Evolutionary conservation across 2,329 filamentous ascomycete species (phyloP).

Genomic region (Pseudohalonectria lignicola): DNA sequence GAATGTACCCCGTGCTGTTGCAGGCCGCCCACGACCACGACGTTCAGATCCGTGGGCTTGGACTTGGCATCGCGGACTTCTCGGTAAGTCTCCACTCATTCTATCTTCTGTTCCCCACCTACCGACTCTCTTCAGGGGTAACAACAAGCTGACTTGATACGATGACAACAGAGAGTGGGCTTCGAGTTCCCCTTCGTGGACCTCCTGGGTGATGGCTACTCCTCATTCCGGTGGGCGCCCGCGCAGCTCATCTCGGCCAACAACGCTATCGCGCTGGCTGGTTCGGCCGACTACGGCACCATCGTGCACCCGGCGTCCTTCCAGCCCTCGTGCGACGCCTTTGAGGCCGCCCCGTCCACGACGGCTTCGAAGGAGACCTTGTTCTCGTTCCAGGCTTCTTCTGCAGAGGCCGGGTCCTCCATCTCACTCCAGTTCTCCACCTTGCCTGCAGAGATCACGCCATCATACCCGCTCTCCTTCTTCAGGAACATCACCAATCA

Average conservation of each 20-base stretch:
- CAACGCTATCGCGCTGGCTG: conserved; percentile 29
- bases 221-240: conserved; percentile 38
- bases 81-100: conserved; percentile 22
- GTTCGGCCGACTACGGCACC: conserved; percentile 34
- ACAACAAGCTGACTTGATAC: conserved; percentile 6
- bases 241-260: conserved; percentile 32
- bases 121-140: neutral
- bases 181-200: conserved; percentile 47
- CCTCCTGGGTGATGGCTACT: conserved; percentile 34
- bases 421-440: conserved; percentile 18
- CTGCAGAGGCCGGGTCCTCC: conserved; percentile 26
- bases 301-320: conserved; percentile 28
- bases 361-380: conserved; percentile 11
- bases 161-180: conserved; percentile 27
- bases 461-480: conserved; percentile 26
- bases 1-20: conserved; percentile 41
- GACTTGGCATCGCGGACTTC: conserved; percentile 33
- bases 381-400: conserved; percentile 3
- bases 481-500: conserved; percentile 44
- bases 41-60: conserved; percentile 28
- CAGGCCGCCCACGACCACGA: conserved; percentile 40
- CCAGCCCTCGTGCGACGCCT: conserved; percentile 37
- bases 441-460: conserved; percentile 2
- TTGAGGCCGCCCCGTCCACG: conserved; percentile 17
- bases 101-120: neutral